These are phyloP conservation scores for Suillus hirtellus DNA, from an alignment of 768 basidiomycete species.

Conservation along the genomic window DNA sequence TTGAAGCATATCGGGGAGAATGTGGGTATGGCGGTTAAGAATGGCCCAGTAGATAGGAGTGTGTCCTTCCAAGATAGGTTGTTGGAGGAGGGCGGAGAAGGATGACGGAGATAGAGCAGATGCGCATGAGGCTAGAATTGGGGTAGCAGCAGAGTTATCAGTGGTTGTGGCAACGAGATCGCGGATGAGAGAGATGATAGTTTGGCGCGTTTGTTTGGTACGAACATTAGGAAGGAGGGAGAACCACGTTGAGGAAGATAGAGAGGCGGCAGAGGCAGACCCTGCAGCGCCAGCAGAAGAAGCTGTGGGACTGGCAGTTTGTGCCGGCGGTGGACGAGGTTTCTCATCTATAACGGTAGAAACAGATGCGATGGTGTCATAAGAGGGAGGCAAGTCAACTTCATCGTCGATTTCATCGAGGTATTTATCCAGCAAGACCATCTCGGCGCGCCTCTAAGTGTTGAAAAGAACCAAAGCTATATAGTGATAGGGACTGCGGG, in stretches of 20 bases:
- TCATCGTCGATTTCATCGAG: not conserved
- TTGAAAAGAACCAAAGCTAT: not conserved
- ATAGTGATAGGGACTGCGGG: not conserved
- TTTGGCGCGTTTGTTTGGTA: constrained; percentile 50
- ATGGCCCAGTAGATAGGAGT: constrained; percentile 76
- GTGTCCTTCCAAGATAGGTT: constrained; percentile 61
- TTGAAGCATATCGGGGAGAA: constrained; percentile 53
- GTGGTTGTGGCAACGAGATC: constrained; percentile 48
- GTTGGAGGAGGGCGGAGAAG: constrained; percentile 58
- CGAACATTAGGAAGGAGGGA: constrained; percentile 24
- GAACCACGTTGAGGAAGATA: constrained; percentile 16
- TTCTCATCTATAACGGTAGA: constrained; percentile 19
- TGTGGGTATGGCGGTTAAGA: constrained; percentile 46
- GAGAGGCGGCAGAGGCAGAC: not conserved
- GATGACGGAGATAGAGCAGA: constrained; percentile 34
- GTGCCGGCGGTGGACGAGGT: not conserved
- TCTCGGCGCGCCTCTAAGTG: not conserved
- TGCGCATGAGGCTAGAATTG: constrained; percentile 36
- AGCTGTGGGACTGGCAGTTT: not conserved
- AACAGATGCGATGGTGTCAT: constrained; percentile 21
- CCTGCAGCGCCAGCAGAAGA: no score
- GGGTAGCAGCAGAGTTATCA: constrained; percentile 56
- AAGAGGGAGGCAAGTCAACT: constrained; percentile 26
- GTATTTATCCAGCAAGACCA: constrained; percentile 26
- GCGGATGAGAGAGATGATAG: constrained; percentile 54